Percentiles rank a stretch among this genome's conserved stretches.
phyloP scores from a whole-genome alignment of 331 rosid genomes.

The Quercus phellos region DNA sequence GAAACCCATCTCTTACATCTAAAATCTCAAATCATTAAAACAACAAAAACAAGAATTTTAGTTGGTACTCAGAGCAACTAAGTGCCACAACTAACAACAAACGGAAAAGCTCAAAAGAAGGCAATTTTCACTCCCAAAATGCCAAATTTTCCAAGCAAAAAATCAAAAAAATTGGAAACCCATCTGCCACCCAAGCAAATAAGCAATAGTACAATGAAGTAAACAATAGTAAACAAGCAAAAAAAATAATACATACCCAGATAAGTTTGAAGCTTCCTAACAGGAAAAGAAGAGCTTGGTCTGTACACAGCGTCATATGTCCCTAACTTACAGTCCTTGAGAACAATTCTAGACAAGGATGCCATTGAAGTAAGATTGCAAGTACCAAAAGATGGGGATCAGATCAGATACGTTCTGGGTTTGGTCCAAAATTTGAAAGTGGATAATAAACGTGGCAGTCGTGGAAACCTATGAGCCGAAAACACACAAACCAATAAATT shows the following conservation, averaged over 20 bases:
- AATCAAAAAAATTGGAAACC: not conserved
- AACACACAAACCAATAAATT: not conserved
- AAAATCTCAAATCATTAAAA: slow-evolving; percentile 5
- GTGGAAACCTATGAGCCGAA: slow-evolving; percentile 37
- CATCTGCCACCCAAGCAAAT: not conserved
- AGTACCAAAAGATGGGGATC: not conserved
- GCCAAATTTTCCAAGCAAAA: not conserved
- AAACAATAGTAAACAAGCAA: not conserved
- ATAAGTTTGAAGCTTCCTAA: slow-evolving; percentile 32
- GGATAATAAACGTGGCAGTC: slow-evolving; percentile 14
- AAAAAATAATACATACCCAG: slow-evolving; percentile 38
- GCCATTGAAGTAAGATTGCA: slow-evolving; percentile 42
- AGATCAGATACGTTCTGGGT: not conserved
- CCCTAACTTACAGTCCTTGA: slow-evolving; percentile 37
- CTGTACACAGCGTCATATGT: slow-evolving; percentile 27
- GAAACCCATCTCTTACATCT: slow-evolving; percentile 37
- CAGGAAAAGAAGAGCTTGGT: slow-evolving; percentile 18
- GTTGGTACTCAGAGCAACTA: not conserved
- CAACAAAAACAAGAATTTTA: not conserved
- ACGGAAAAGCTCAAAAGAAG: not conserved
- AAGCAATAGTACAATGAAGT: not conserved
- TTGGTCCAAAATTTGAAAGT: not conserved
- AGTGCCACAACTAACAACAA: not conserved
- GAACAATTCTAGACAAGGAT: slow-evolving; percentile 49
- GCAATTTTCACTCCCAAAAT: not conserved